These are phyloP conservation scores for Eucalyptus dawsonii DNA, from an alignment of 345 rosid species.

Conservation along the genomic window DNA sequence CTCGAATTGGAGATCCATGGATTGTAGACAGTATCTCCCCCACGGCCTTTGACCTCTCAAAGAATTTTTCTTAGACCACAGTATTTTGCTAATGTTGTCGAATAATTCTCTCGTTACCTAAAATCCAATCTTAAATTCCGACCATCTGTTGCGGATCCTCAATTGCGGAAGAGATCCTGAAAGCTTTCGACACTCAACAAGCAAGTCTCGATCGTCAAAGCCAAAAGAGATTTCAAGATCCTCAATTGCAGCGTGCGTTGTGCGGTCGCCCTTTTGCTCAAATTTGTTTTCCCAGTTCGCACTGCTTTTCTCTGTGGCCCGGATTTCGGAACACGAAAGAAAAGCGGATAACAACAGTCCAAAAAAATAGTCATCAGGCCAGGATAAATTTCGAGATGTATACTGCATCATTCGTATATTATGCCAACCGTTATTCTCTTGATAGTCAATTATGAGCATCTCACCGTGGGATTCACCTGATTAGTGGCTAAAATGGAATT, in stretches of 20 bases:
- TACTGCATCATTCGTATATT: background rate
- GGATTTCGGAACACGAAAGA: background rate
- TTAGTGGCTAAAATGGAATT: background rate
- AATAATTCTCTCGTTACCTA: background rate
- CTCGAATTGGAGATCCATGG: too few species aligned
- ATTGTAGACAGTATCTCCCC: too few species aligned
- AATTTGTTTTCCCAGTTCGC: background rate
- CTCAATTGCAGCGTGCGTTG: conserved; percentile 8
- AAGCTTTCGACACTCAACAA: background rate
- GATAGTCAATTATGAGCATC: background rate
- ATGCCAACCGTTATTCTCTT: background rate
- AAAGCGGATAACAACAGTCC: background rate
- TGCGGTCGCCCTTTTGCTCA: background rate
- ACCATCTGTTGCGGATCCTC: conserved; percentile 8
- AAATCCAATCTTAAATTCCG: background rate
- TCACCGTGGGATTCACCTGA: background rate
- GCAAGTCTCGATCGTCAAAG: background rate
- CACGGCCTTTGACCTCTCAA: conserved; percentile 24
- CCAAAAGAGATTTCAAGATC: background rate
- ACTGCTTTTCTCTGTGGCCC: background rate
- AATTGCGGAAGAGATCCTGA: background rate
- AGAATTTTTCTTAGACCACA: conserved; percentile 8
- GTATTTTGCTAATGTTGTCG: background rate
- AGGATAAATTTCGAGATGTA: background rate
- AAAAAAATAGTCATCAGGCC: background rate